Evolutionary conservation across 2,329 filamentous ascomycete genomes (phyloP), one percentile per base, ranked within the genome.

Genomic region (Alternaria sp.): DNA sequence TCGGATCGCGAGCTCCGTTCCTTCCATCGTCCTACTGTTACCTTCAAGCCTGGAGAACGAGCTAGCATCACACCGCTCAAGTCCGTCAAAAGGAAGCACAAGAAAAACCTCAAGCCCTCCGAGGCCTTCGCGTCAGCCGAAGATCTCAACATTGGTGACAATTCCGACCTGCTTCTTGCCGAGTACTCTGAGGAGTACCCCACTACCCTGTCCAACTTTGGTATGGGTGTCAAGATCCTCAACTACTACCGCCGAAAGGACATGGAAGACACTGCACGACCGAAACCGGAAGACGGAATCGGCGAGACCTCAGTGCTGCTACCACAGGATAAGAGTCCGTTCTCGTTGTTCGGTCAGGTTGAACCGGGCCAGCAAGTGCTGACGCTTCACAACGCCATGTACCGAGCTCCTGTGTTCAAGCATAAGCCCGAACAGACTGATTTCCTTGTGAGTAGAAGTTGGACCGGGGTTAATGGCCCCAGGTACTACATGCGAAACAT

Each of bases 161-260:
- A 97, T 74, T 93, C 94, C 0, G 91, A 89, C 42, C 89, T 93
- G 20, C 86, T 97, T 5, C 86, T 99, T 14, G 90, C 98, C 34
- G 95, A 99, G 79, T 99, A 99, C 77, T 96, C 93, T 8, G 95
- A 99, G 79, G 93, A 97, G 72, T 90, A 93, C 64, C 95, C 95
- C 0, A 91, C 90, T 9, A 93, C 96, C 61, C 83, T 99, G 63
- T 97, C 94, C 43, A 97, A 96, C 75, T 97, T 97, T 72, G 95
- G 94, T 66, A 99, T 99, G 95, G 94, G 94, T 53, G 96, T 91
- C 77, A 91, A 93, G 54, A 87, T 99, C 59, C 93, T 98, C 82
- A 98, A 99, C 78, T 99, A 98, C 79, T 97, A 97, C 76, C 91
- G 93, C 39, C 89, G 94, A 60, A 93, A 93, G 72, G 91, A 93